Evolutionary conservation across 2,329 filamentous ascomycete species (phyloP).

Genomic region (Boeremia lycopersici): DNA sequence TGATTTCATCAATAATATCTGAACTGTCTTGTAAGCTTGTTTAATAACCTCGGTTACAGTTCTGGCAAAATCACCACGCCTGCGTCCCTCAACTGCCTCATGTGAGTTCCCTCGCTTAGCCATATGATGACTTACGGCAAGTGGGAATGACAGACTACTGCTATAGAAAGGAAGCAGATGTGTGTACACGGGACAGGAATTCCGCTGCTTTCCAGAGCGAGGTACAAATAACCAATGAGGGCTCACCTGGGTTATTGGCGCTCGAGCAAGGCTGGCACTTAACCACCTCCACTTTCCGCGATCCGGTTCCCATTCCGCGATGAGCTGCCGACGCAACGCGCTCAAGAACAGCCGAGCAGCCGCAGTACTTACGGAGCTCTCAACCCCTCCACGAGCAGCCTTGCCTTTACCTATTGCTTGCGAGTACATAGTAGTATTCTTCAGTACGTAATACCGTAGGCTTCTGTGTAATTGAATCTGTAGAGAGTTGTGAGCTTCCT

Average conservation of each 20-base stretch:
- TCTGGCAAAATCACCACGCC: too few species aligned
- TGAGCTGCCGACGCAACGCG: conserved; percentile 12
- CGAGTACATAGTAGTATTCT: neutral
- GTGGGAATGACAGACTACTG: neutral
- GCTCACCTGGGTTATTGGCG: neutral
- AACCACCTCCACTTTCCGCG: conserved; percentile 12
- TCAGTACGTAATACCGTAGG: neutral
- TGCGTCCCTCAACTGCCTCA: too few species aligned
- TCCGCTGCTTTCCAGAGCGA: conserved; percentile 17
- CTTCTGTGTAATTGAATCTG: neutral
- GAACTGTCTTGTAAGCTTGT: too few species aligned
- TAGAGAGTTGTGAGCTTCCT: neutral
- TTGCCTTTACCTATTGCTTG: neutral
- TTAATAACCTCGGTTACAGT: too few species aligned
- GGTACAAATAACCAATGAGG: neutral
- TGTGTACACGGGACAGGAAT: neutral
- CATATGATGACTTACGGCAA: neutral
- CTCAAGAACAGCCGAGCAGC: conserved; percentile 18
- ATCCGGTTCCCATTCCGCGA: conserved; percentile 5
- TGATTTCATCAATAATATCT: too few species aligned
- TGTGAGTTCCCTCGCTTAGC: neutral
- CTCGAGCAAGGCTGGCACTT: conserved; percentile 5
- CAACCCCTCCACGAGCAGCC: neutral
- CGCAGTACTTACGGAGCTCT: neutral
- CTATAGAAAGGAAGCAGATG: neutral